Percentiles rank a stretch among this genome's conserved stretches.
Evolutionary conservation across 805 yeast species (phyloP).

Genomic region (Lachancea mirantina): DNA sequence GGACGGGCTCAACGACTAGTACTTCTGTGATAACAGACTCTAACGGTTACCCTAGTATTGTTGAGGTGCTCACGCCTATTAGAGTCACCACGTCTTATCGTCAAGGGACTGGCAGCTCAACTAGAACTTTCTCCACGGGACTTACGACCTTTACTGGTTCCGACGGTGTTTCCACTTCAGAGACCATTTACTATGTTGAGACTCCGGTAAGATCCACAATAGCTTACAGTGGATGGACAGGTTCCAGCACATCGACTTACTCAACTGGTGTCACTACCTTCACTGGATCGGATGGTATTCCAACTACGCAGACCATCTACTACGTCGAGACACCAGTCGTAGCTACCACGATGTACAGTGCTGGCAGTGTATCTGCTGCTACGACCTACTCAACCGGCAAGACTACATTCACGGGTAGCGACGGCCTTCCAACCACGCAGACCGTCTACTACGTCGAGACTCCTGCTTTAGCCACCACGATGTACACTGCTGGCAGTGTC

Average conservation of each 20-base stretch:
- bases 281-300: constrained; percentile 7
- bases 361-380: constrained; percentile 1
- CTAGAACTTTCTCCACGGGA: constrained; percentile 7
- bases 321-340: constrained; percentile 8
- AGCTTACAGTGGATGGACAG: constrained; percentile 9
- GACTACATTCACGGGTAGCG: constrained; percentile 5
- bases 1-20: constrained; percentile 4
- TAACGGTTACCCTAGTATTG: constrained; percentile 8
- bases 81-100: constrained; percentile 4
- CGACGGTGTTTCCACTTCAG: constrained; percentile 11
- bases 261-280: constrained; percentile 3
- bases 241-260: constrained; percentile 9
- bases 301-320: constrained; percentile 9
- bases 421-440: constrained; percentile 6
- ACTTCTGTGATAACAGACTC: constrained; percentile 4
- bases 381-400: constrained; percentile 8
- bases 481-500: neutral
- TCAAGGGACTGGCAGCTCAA: constrained; percentile 7
- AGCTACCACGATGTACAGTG: constrained; percentile 1
- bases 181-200: constrained; percentile 13
- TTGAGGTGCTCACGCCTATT: constrained; percentile 3
- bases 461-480: constrained; percentile 5
- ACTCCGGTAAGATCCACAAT: constrained; percentile 12
- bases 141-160: constrained; percentile 9
- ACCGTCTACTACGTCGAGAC: constrained; percentile 7